Evolutionary conservation across 768 basidiomycete species (phyloP), one percentile per base, ranked within the genome.

Genomic region (Daedaleopsis sinensis): DNA sequence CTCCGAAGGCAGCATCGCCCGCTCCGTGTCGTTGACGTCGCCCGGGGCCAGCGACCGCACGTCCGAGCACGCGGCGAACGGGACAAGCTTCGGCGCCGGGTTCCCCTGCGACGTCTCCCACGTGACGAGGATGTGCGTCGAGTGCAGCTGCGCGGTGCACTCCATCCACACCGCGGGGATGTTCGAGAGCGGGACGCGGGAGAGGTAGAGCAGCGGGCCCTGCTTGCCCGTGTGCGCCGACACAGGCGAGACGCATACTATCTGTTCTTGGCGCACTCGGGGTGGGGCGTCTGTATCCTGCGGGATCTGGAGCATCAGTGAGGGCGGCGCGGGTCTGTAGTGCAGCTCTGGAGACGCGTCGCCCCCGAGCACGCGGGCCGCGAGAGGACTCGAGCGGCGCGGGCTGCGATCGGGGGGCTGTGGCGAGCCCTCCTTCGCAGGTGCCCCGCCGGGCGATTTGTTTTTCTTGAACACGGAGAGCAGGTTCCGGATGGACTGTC

Each of bases 401-500:
- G 3, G 43, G 35, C 18, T 55, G 37, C 10, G 46, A 36, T 6
- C 39, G 37, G 21, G 35, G 47, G 9, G n/a, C 18, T 16, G 35
- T 42, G 11, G 39, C 11, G 13, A 42, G 39, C 39, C 13, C 18
- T 57, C 57, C 57, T 37, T 49, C 39, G 13, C 3, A 42, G 52
- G 36, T 15, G 16, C 16, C n/a, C 36, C 35, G 37, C 36, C 35
- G 37, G 50, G 21, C 1, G 48, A 47, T 56, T 68, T 73, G 48
- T 71, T 74, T 71, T 84, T 87, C 73, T 80, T 87, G 75, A 89
- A 80, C 4, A 84, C 83, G 6, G 86, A 82, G 47, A 90, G 74
- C 35, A 90, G 70, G 65, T 85, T 89, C 43, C 83, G 80, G 63
- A 90, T 74, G 18, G 88, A 89, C 70, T 83, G 84, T 23, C 87